Evolutionary conservation across 2,329 filamentous ascomycete genomes (phyloP).

Genomic region (Colletotrichum sp.): DNA sequence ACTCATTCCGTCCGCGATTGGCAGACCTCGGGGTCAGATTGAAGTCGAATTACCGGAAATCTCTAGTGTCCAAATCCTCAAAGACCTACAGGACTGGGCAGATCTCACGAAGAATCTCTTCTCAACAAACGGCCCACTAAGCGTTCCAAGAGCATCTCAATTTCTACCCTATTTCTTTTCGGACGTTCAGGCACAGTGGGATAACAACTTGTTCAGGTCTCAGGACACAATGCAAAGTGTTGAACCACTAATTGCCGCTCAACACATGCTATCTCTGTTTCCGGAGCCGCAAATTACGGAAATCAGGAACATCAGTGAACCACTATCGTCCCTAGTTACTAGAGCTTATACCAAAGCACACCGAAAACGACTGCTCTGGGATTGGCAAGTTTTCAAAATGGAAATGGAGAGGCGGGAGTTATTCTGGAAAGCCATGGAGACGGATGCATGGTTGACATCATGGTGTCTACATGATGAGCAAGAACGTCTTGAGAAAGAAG

Average conservation of each 20-base stretch:
- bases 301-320: background rate
- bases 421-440: background rate
- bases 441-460: background rate
- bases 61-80: background rate
- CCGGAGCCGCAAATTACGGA: rapidly evolving
- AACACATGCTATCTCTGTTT: background rate
- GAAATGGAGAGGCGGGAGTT: background rate
- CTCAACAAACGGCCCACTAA: background rate
- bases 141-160: too few species aligned
- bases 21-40: too few species aligned
- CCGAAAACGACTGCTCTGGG: background rate
- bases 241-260: background rate
- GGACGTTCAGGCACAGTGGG: background rate
- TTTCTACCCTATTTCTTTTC: too few species aligned
- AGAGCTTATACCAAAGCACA: background rate
- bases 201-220: background rate
- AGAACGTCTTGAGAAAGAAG: background rate
- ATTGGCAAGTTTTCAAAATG: background rate
- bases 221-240: background rate
- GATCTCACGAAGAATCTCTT: background rate
- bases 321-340: background rate
- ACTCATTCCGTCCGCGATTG: background rate
- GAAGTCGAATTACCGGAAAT: background rate
- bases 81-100: background rate
- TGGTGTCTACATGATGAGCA: background rate